Evolutionary conservation across 106 monocot genomes (phyloP).

Genomic region (Dendrobium huoshanense): DNA sequence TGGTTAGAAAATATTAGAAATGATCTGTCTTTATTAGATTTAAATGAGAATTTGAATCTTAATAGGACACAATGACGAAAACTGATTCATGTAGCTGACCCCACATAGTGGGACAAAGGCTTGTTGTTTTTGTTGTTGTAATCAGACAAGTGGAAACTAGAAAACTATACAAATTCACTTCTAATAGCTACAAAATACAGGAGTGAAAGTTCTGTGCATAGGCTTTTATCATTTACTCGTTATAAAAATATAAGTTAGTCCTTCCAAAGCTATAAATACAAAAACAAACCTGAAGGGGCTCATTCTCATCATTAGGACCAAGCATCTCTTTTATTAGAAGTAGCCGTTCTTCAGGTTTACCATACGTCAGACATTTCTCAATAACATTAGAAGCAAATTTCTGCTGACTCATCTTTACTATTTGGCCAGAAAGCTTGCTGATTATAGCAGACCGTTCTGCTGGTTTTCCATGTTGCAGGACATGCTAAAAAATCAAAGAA

Average conservation of each 20-base stretch:
- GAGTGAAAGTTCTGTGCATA: no score
- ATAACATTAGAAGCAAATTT: slow-evolving; percentile 19
- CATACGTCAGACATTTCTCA: slow-evolving; percentile 28
- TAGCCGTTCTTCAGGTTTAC: slow-evolving; percentile 19
- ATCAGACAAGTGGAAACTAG: neutral
- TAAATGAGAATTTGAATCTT: no score
- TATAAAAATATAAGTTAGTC: no score
- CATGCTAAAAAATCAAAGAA: slow-evolving; percentile 14
- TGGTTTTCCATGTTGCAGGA: slow-evolving; percentile 29
- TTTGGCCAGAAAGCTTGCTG: slow-evolving; percentile 17
- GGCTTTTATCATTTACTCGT: no score
- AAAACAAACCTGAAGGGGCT: slow-evolving; percentile 25
- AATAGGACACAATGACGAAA: no score
- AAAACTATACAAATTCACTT: neutral
- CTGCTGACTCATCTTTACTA: slow-evolving; percentile 31
- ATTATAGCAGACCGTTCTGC: slow-evolving; percentile 25
- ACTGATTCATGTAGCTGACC: no score
- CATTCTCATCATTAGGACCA: slow-evolving; percentile 27
- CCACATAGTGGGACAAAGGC: no score
- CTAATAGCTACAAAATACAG: neutral
- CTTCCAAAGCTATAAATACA: neutral
- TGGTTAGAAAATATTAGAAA: no score
- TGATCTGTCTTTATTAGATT: no score
- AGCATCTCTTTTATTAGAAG: slow-evolving; percentile 29
- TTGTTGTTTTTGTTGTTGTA: no score